Percentiles rank a stretch among this genome's conserved stretches.
Evolutionary conservation across 257 asterid genomes (phyloP).

Genomic region (Oldenlandia corymbosa): DNA sequence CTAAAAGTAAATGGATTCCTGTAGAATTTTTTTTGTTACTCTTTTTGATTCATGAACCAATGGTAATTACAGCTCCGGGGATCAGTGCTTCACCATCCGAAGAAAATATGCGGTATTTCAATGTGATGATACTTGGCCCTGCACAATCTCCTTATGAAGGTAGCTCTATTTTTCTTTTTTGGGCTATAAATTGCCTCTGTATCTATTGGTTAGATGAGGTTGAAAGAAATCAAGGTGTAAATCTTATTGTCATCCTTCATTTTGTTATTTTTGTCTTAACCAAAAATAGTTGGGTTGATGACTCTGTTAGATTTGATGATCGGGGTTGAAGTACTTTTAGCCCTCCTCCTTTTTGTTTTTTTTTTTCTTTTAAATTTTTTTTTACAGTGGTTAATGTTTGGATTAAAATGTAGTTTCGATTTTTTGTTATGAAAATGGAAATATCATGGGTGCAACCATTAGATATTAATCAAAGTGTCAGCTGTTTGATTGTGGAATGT

Average conservation of each 20-base stretch:
- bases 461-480: too few species aligned
- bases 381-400: neutral
- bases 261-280: neutral
- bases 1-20: neutral
- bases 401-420: neutral
- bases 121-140: slow-evolving; percentile 98
- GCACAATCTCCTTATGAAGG: slow-evolving; percentile 97
- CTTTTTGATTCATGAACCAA: neutral
- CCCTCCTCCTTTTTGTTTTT: too few species aligned
- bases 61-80: slow-evolving; percentile 63
- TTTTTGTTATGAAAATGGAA: neutral
- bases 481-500: neutral
- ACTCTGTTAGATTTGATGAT: neutral
- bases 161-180: slow-evolving; percentile 11
- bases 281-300: neutral
- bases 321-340: neutral
- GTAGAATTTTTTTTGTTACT: neutral
- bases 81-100: slow-evolving; percentile 96
- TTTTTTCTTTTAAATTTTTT: too few species aligned
- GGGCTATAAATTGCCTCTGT: neutral
- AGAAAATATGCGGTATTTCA: slow-evolving; percentile 89
- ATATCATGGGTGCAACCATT: neutral
- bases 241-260: neutral
- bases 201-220: neutral
- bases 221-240: neutral